A percentile compares a stretch with the other conserved stretches of the same genome.
Conservation (phyloP, 2,329 filamentous ascomycete genomes). For the Onygenales sp. region DNA sequence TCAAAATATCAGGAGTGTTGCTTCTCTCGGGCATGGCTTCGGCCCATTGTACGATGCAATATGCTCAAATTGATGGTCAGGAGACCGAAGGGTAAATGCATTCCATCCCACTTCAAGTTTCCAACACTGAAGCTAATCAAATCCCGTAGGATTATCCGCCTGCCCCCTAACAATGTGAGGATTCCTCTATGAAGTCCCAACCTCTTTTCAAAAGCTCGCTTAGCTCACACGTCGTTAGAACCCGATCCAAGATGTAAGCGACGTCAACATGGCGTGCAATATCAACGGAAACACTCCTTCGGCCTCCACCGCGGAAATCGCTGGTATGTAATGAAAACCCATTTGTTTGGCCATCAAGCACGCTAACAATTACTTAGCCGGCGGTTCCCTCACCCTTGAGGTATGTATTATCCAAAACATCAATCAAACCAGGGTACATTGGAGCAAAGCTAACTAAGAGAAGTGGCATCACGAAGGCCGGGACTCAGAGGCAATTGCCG, state of each 20-base stretch:
- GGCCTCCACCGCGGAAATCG: constrained; percentile 6
- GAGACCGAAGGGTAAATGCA: not conserved
- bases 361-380: not conserved
- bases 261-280: constrained; percentile 10
- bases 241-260: constrained; percentile 8
- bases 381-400: not conserved
- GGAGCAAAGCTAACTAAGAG: not conserved
- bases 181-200: not conserved
- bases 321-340: constrained; percentile 6
- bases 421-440: not conserved
- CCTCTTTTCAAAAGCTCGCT: not conserved
- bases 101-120: not conserved
- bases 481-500: not conserved
- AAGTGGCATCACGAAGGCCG: constrained; percentile 2
- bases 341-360: constrained; percentile 5
- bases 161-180: not conserved
- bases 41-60: not conserved
- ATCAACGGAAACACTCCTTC: constrained; percentile 8
- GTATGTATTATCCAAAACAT: not conserved
- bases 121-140: not conserved
- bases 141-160: not conserved
- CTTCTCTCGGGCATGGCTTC: not conserved
- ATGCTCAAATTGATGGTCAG: not conserved
- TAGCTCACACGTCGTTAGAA: not conserved
- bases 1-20: not conserved